Base-by-base conservation (phyloP, 129 eudicot species). In the Scalesia atractyloides region DNA sequence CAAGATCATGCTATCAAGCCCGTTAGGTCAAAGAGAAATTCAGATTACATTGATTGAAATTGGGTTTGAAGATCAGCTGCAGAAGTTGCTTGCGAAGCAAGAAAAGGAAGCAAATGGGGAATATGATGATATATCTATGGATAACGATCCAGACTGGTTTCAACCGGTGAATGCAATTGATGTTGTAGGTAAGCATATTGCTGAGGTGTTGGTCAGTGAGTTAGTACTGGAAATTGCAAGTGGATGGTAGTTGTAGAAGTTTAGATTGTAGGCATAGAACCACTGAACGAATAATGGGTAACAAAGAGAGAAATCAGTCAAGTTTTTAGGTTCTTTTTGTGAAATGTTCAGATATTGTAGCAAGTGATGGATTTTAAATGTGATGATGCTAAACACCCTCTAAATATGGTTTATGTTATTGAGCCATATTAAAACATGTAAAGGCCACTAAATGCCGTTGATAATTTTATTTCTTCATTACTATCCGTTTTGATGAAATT, bases 151-250 rank as follows among this genome's bases (percentile, higher is more conserved):
- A 66, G 71, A 48, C 14, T 84, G 91, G 96, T 26, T 58, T 22
- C 56, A 69, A 52, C 44, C 71, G 1, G 67, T 81, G 66, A 73
- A 70, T 9, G 89, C 81, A 64, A 73, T 84, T 5, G 91, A 83
- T 49, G 68, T 51, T 34, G 61, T 86, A 43, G 96, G 91, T 66
- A 80, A 43, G 75, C 83, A 86, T 60, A 83, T 95, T 51, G 96
- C 85, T 71, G 76, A 72, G 36, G 10, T 78, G 79, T 79, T 95
- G 87, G 82, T 85, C 51, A 84, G 86, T 64, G 99, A 95, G 37
- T 82, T 95, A 44, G 75, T 95, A 26, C 59, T 66, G 47, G 97
- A 88, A 78, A 9, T 84, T 64, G 52, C 73, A 59, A 39, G 20
- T 17, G 61, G 79, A 87, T 75, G 79, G 82, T 63, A 7, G 64